Evolutionary conservation across 352 stramenopile genomes (phyloP), one percentile per base, ranked within the genome.

Genomic region (Pythium rishiriense): DNA sequence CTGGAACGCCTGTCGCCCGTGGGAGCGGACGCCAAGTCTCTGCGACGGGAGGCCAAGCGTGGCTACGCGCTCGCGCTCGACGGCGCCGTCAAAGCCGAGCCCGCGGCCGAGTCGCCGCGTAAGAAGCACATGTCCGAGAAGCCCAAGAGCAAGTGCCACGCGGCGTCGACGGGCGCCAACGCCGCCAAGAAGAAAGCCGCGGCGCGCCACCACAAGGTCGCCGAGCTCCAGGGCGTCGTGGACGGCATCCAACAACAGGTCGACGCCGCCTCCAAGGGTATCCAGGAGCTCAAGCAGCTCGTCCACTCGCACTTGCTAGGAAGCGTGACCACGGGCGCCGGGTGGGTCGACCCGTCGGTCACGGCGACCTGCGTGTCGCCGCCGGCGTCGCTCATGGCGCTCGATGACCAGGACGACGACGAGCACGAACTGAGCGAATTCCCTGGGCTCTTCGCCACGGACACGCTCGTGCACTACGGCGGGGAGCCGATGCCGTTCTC

Each of bases 171-270:
- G 3, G 29, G 21, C 10, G 50, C 19, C n/a, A 52, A 3, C 39
- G 43, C 54, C 11, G 55, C 41, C 9, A 46, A 51, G 26, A 69
- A 69, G 55, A 60, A 60, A 24, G 57, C 57, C 10, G 42, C 29
- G 7, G n/a, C 62, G 24, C 62, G 35, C 19, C 41, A 70, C 49
- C 47, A 58, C 12, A 45, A 75, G 35, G 55, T 75, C 41, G 48
- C 59, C 0, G 52, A 65, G 43, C 49, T 75, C 14, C 64, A 72
- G 50, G 48, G 60, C 31, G 39, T 57, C 2, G 69, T 75, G 8
- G 50, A 62, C 24, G 59, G 50, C 22, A 69, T 75, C 41, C 69
- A 75, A 47, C 53, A 66, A 12, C 69, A 75, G 35, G 69, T 75
- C 17, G 33, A 72, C 33, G 59, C 43, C 4, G 69, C 64, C 15